Evolutionary conservation across 192 early-diverging fungal genomes (phyloP).

Genomic region (Mortierella hygrophila): DNA sequence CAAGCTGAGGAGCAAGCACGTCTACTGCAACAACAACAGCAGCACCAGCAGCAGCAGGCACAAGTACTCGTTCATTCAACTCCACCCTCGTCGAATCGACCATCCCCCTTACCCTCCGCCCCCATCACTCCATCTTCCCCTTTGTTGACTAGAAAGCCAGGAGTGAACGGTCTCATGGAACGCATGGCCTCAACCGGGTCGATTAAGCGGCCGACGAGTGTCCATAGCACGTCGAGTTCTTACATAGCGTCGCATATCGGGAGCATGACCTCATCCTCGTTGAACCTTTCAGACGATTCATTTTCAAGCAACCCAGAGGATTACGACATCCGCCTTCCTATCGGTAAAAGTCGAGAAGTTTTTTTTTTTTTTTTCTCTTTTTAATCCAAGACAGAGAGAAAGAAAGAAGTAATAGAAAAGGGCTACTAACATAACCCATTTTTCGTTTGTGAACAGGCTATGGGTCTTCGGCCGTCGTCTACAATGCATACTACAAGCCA

Average conservation of each 20-base stretch:
- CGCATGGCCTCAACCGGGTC: conserved; percentile 42
- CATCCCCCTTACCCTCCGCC: conserved; percentile 6
- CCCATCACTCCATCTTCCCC: background rate
- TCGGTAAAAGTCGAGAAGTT: conserved; percentile 23
- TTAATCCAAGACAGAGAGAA: background rate
- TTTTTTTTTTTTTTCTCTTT: background rate
- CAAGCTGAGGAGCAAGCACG: background rate
- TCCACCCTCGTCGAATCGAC: background rate
- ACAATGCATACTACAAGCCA: conserved; percentile 83
- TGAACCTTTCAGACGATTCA: conserved; percentile 30
- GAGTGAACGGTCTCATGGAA: conserved; percentile 40
- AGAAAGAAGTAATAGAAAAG: background rate
- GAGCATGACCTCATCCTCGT: conserved; percentile 19
- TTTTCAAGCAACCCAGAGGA: conserved; percentile 56
- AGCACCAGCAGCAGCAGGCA: background rate
- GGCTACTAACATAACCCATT: background rate
- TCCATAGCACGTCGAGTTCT: conserved; percentile 30
- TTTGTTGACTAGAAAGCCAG: background rate
- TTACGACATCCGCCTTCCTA: conserved; percentile 44
- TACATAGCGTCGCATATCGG: conserved; percentile 29
- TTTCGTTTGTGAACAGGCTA: conserved; percentile 67
- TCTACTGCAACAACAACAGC: background rate
- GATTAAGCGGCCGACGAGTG: conserved; percentile 38
- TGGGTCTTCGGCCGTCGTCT: conserved; percentile 90
- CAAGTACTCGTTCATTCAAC: background rate